Evolutionary conservation across 306 rosid genomes (phyloP).

Genomic region (Hylodesmum podocarpum): DNA sequence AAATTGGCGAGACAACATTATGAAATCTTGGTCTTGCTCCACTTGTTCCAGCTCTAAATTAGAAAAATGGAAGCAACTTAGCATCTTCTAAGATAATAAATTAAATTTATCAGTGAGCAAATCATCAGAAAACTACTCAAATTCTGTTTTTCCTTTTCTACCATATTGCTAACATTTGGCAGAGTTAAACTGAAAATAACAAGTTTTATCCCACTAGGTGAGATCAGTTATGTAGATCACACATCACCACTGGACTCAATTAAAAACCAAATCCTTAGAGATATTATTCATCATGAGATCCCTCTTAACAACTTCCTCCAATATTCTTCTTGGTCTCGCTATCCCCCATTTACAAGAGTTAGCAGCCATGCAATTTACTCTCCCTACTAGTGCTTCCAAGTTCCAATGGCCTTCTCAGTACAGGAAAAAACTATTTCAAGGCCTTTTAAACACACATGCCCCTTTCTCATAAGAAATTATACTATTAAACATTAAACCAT

Average conservation of each 20-base stretch:
- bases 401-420: neutral
- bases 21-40: conserved; percentile 95
- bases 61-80: conserved; percentile 46
- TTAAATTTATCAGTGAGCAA: conserved; percentile 25
- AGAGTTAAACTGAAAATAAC: neutral
- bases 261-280: neutral
- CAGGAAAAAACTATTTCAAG: conserved; percentile 22
- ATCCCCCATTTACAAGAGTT: neutral
- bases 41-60: conserved; percentile 88
- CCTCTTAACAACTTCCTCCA: neutral
- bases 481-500: neutral
- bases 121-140: conserved; percentile 15
- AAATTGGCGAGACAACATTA: conserved; percentile 85
- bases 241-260: neutral
- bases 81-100: conserved; percentile 35
- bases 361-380: neutral
- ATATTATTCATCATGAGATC: neutral
- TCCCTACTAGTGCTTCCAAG: neutral
- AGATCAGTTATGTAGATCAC: neutral
- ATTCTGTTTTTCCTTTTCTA: neutral
- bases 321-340: neutral
- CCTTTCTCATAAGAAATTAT: neutral
- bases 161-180: neutral
- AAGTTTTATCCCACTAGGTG: neutral
- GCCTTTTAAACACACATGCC: conserved; percentile 12